Evolutionary conservation across 257 asterid species (phyloP).

Genomic region (Nicotiana tomentosiformis): DNA sequence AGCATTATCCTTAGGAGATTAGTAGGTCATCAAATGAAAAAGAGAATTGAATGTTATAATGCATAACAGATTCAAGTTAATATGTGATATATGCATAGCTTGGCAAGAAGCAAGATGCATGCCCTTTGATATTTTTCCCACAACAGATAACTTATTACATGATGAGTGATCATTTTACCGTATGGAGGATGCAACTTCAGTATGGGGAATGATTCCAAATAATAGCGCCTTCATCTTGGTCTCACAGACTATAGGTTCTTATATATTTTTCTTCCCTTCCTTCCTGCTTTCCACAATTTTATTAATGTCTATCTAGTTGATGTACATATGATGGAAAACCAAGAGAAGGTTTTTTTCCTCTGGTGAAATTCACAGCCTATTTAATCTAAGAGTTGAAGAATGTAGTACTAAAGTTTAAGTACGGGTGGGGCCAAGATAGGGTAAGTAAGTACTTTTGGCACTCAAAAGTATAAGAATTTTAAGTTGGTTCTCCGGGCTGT

Average conservation of each 20-base stretch:
- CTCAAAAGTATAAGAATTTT: no score
- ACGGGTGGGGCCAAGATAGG: no score
- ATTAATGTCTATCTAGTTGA: not conserved
- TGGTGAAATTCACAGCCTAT: no score
- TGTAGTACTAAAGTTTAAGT: no score
- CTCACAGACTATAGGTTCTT: slow-evolving; percentile 87
- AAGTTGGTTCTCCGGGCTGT: no score
- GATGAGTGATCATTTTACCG: slow-evolving; percentile 38
- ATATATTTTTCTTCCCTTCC: slow-evolving; percentile 1
- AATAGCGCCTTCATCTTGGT: slow-evolving; percentile 76
- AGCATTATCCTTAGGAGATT: not conserved
- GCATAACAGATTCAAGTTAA: no score
- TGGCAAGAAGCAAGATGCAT: not conserved
- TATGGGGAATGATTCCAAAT: slow-evolving; percentile 29
- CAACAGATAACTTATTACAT: no score
- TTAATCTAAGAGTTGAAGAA: no score
- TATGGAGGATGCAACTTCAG: slow-evolving; percentile 49
- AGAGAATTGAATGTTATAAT: no score
- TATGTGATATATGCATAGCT: no score
- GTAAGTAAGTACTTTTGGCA: no score
- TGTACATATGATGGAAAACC: not conserved
- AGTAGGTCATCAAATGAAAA: not conserved
- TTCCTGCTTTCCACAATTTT: not conserved
- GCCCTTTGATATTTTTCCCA: not conserved
- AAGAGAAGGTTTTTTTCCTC: not conserved